Evolutionary conservation across 1,284 basidiomycete species (phyloP).

Genomic region (Cystobasidium sp.): DNA sequence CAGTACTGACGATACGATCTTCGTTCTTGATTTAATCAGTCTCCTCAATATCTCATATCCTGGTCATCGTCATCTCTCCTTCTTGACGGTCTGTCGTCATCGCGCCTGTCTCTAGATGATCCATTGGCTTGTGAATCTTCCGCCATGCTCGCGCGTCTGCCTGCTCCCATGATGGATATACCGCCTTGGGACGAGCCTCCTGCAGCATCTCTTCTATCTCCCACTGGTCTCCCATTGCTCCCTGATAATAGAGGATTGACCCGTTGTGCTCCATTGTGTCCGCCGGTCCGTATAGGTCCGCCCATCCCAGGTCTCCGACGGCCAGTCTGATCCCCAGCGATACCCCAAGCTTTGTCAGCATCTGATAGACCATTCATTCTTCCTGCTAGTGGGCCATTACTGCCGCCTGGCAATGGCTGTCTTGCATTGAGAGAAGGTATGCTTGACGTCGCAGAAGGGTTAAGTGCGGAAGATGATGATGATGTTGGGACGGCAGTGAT

Average conservation of each 20-base stretch:
- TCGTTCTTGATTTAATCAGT: background rate
- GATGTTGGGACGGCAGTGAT: constrained; percentile 15
- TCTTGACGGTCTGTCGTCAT: constrained; percentile 9
- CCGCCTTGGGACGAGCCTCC: constrained; percentile 1
- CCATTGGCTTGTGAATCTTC: background rate
- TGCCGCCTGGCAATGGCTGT: constrained; percentile 10
- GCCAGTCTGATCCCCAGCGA: constrained; percentile 29
- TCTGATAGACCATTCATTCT: constrained; percentile 27
- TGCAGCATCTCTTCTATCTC: constrained; percentile 5
- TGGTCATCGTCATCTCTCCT: constrained; percentile 4
- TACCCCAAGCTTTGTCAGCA: constrained; percentile 40
- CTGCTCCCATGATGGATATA: constrained; percentile 38
- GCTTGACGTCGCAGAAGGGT: background rate
- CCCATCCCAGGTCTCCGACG: constrained; percentile 11
- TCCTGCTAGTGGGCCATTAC: constrained; percentile 1
- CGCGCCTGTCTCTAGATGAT: constrained; percentile 5
- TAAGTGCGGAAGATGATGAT: background rate
- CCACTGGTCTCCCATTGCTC: constrained; percentile 7
- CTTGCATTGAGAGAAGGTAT: background rate
- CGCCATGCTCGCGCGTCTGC: constrained; percentile 7
- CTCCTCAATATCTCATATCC: background rate
- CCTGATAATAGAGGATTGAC: constrained; percentile 34
- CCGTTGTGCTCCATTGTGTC: constrained; percentile 21
- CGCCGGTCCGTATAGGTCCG: background rate
- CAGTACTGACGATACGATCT: background rate